These are phyloP conservation scores for Leccinum ochraceum DNA, from an alignment of 768 basidiomycete species.

Conservation along the genomic window DNA sequence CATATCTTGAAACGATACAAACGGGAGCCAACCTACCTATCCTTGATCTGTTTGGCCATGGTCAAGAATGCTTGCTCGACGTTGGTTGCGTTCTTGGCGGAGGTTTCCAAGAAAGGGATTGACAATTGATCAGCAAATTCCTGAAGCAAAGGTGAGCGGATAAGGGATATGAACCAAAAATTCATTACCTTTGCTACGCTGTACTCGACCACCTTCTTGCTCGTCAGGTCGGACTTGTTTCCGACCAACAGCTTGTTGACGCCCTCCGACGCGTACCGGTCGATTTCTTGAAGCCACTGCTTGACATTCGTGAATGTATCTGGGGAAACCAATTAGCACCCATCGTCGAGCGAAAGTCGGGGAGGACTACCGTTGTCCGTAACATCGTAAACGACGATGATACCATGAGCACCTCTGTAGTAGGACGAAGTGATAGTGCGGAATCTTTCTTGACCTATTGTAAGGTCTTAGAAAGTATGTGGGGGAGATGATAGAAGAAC, in stretches of 20 bases:
- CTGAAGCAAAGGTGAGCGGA: conserved; percentile 38
- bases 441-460: conserved; percentile 92
- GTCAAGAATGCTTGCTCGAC: conserved; percentile 99
- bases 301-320: conserved; percentile 96
- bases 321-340: conserved; percentile 33
- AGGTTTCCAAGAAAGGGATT: conserved; percentile 97
- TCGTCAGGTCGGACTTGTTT: conserved; percentile 97
- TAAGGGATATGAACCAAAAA: neutral
- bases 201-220: conserved; percentile 95
- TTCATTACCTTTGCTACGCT: conserved; percentile 73
- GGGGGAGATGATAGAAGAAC: neutral
- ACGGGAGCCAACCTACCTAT: conserved; percentile 55
- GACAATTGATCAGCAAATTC: conserved; percentile 95
- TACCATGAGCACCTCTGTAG: conserved; percentile 98
- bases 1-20: neutral
- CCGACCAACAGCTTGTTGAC: conserved; percentile 99
- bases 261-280: conserved; percentile 95
- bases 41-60: conserved; percentile 96
- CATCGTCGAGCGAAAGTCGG: neutral
- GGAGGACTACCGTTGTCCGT: conserved; percentile 77
- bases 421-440: conserved; percentile 99
- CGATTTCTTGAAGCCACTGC: conserved; percentile 92
- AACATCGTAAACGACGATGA: conserved; percentile 98
- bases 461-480: conserved; percentile 1
- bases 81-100: conserved; percentile 98